Percentiles rank a stretch among this genome's conserved stretches.
phyloP scores from a whole-genome alignment of 1,139 yeast genomes.

The Tardiomyces digboiensis region DNA sequence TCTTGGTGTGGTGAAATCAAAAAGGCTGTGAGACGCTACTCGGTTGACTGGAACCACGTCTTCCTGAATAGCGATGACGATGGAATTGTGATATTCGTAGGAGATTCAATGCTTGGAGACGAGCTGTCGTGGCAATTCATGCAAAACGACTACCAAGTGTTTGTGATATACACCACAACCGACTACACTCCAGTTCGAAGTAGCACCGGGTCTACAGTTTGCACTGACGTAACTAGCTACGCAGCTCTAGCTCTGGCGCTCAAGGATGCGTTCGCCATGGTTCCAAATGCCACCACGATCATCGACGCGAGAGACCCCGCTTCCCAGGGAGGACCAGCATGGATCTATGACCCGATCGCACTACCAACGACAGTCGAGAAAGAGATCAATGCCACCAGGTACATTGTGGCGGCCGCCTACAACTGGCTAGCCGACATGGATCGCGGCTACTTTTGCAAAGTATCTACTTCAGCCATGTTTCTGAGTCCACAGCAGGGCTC shows the following conservation, averaged over 20 bases:
- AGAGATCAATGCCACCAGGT: background rate
- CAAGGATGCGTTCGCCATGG: background rate
- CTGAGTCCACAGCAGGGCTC: background rate
- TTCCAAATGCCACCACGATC: background rate
- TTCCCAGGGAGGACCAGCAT: background rate
- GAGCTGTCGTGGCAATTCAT: background rate
- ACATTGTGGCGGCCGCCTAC: background rate
- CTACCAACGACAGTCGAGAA: background rate
- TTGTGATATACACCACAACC: background rate
- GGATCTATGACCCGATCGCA: background rate
- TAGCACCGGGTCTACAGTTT: background rate
- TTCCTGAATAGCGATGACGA: constrained; percentile 2
- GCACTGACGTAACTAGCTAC: background rate
- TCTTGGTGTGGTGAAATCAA: too few relatives aligned
- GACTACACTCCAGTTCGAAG: background rate
- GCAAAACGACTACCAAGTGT: background rate
- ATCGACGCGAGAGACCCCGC: background rate
- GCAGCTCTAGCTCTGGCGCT: background rate
- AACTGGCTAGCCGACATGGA: background rate
- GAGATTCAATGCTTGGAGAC: constrained; percentile 2
- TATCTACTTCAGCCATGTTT: background rate
- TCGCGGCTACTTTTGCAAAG: background rate
- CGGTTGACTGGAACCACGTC: background rate
- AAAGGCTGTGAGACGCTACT: too few relatives aligned
- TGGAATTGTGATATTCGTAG: constrained; percentile 3